A percentile compares a stretch with the other conserved stretches of the same genome.
Conservation (phyloP, 2,329 filamentous ascomycete species). For the Diaporthe batatas region DNA sequence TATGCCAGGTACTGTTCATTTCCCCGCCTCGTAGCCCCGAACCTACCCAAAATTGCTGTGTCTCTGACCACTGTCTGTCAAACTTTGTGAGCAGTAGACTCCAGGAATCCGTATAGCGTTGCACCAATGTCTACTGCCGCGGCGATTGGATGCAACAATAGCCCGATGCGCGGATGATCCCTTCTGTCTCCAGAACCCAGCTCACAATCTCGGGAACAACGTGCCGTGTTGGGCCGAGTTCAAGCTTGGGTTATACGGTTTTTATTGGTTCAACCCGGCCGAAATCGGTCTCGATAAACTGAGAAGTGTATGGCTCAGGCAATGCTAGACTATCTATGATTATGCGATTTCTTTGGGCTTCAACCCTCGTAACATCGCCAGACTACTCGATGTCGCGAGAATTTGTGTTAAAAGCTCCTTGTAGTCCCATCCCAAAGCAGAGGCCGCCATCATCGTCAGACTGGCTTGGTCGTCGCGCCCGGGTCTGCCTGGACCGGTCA, state of each 20-base stretch:
- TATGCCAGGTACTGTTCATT: not conserved
- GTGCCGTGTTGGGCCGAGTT: not conserved
- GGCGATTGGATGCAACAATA: not conserved
- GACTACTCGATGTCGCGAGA: slow-evolving; percentile 42
- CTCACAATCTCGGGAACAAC: not conserved
- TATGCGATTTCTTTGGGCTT: not conserved
- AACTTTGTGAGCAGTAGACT: not conserved
- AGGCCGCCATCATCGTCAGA: slow-evolving; percentile 58
- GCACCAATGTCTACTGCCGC: not conserved
- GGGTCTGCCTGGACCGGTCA: slow-evolving; percentile 59
- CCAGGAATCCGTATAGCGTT: not conserved
- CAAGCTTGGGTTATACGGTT: not conserved
- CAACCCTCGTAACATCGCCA: slow-evolving; percentile 12
- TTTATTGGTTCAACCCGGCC: not conserved
- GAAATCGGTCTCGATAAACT: not conserved
- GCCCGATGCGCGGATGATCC: not conserved
- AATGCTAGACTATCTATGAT: not conserved
- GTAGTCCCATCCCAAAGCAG: slow-evolving; percentile 59
- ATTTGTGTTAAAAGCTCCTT: slow-evolving; percentile 53
- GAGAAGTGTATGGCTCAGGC: not conserved
- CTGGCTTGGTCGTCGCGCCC: slow-evolving; percentile 63
- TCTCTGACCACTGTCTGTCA: not conserved
- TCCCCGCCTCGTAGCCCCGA: not conserved
- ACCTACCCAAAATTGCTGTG: not conserved
- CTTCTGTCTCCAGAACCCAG: not conserved